A percentile compares a stretch with the other conserved stretches of the same genome.
Evolutionary conservation across 129 eudicot genomes (phyloP).

Genomic region (Centaurea solstitialis): DNA sequence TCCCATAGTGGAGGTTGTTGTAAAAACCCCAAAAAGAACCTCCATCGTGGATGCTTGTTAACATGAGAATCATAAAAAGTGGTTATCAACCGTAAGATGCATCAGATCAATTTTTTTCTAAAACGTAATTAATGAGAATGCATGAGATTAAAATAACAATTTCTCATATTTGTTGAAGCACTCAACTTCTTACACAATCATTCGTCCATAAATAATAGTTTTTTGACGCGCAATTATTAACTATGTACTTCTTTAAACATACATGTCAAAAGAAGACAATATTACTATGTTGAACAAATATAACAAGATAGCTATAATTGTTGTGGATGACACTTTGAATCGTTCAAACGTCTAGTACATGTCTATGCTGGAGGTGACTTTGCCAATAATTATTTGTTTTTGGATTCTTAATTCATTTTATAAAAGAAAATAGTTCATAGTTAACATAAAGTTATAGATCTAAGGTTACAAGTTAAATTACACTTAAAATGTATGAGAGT

Average conservation of each 20-base stretch:
- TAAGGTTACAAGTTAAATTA: neutral
- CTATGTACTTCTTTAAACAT: neutral
- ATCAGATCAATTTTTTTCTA: too few relatives aligned
- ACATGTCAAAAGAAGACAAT: neutral
- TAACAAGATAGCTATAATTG: neutral
- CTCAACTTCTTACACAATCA: too few relatives aligned
- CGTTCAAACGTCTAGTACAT: neutral
- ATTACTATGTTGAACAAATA: neutral
- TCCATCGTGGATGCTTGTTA: too few relatives aligned
- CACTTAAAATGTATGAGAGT: neutral
- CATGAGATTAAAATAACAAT: too few relatives aligned
- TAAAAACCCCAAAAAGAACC: too few relatives aligned
- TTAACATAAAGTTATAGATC: too few relatives aligned
- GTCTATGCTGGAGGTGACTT: neutral
- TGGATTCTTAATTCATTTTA: neutral
- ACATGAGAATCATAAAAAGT: too few relatives aligned
- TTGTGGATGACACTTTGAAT: slow-evolving; percentile 6
- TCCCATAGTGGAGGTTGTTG: too few relatives aligned
- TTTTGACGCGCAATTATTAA: neutral
- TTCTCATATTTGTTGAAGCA: too few relatives aligned
- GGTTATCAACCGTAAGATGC: too few relatives aligned
- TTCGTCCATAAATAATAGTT: neutral
- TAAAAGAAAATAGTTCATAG: neutral
- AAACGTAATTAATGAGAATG: too few relatives aligned
- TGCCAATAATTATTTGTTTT: slow-evolving; percentile 19